Evolutionary conservation across 805 yeast genomes (phyloP), one percentile per base, ranked within the genome.

Genomic region (Starmerella gropengiesseri): DNA sequence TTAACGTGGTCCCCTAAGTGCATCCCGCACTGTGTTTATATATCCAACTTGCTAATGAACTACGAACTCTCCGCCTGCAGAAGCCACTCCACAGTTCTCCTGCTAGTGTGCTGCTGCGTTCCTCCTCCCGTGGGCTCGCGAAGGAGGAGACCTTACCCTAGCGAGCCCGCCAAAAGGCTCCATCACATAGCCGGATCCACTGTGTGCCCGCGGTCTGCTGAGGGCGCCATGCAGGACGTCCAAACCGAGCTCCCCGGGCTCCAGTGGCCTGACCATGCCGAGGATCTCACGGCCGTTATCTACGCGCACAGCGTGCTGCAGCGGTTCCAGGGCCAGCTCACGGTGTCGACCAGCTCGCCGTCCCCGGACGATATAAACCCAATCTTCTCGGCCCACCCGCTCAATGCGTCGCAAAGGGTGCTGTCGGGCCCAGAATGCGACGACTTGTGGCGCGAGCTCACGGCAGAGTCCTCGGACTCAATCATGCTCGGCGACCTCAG

Each of bases 221-320:
- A 7, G 7, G 26, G 32, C 21, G 7, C 11, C 9, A 31, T 31
- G 35, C 26, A 20, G 26, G 26, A 11, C 6, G 8, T 14, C 21
- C 29, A 34, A 29, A 22, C 37, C 8, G 29, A 16, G 7, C 14
- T 17, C 21, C 7, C 23, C 7, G 37, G 16, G 11, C 27, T 3
- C 12, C 42, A 60, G 20, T 34, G 46, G 47, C 45, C 45, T 5
- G 45, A 45, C 19, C 48, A 45, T 29, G 17, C 37, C n/a, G 45
- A 45, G 7, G 43, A 37, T 7, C 46, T 46, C 25, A 16, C 19
- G 19, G 17, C 33, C 40, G 25, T 46, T 27, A 29, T 43, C 5
- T 42, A 34, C 20, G 47, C 44, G 17, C 49, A 46, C 31, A 35
- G 41, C 18, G 47, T 37, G 16, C 31, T 46, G 19, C 25, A 28